Evolutionary conservation across 169 alveolate species (phyloP), one percentile per base, ranked within the genome.

Genomic region (Ichthyophthirius multifiliis): DNA sequence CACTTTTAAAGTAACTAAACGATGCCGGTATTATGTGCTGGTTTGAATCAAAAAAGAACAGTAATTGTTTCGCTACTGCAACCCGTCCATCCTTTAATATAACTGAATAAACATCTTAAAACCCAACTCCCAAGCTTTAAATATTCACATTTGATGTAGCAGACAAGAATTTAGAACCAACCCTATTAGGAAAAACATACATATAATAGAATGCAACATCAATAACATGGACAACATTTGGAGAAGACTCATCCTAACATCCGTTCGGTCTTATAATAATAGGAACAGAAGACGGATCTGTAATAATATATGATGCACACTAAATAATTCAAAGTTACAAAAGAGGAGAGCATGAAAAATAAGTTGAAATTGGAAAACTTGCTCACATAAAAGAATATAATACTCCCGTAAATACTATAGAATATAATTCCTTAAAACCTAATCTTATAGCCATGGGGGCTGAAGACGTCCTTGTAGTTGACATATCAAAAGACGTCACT

Each of bases 401-500:
- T 7, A 90, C 83, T n/a, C 85, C 89, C 18, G 90, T 90, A 44
- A 74, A 77, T 74, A 71, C 95, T 43, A 81, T 92, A 15, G 89
- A 94, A 74, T 92, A 88, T 77, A 91, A 89, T 71, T 92, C 93
- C 4, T 87, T 85, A 47, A 90, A 84, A 46, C 86, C 85, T 34
- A 88, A 91, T 75, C 83, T 94, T 43, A 64, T 94, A 4, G 97
- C 97, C 4, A 81, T 84, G 39, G 97, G 95, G 20, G 94, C 95
- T 5, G 65, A 86, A 16, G 94, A 91, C 65, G 94, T 94, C 30
- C 76, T 87, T 39, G 89, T 91, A 30, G 83, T 90, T 47, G 93
- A 89, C 74, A 88, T 94, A 46, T 74, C 83, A 43, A 84, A 87
- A 43, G 85, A 83, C 63, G 74, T 88, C 39, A 84, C 90, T 84